Evolutionary conservation across 2,329 filamentous ascomycete genomes (phyloP).

Genomic region (Pseudonectria buxi): DNA sequence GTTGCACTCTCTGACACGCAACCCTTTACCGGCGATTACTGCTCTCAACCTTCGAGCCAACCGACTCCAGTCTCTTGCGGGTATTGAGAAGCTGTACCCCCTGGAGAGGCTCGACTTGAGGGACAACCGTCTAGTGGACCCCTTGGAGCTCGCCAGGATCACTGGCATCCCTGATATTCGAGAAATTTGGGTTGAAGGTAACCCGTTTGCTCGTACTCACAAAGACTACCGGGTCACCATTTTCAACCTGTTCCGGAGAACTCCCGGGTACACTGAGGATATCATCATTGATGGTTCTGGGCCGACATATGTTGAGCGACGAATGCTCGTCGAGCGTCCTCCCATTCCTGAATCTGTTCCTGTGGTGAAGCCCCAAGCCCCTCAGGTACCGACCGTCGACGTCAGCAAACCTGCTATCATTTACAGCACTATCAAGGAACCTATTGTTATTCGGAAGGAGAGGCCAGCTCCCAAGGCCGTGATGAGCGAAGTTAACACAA

Average conservation of each 20-base stretch:
- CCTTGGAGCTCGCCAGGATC: constrained; percentile 79
- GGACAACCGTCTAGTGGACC: constrained; percentile 87
- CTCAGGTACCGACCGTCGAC: constrained; percentile 56
- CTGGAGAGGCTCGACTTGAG: constrained; percentile 85
- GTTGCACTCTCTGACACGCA: constrained; percentile 76
- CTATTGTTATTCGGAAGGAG: constrained; percentile 53
- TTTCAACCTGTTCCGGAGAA: constrained; percentile 91
- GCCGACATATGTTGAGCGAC: constrained; percentile 79
- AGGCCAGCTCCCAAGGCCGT: constrained; percentile 45
- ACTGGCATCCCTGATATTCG: constrained; percentile 86
- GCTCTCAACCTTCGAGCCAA: constrained; percentile 89
- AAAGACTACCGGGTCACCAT: constrained; percentile 79
- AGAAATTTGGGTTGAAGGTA: constrained; percentile 88
- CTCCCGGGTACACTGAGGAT: constrained; percentile 85
- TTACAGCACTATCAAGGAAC: constrained; percentile 44
- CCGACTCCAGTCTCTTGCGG: constrained; percentile 76
- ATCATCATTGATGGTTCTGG: constrained; percentile 79
- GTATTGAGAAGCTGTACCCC: constrained; percentile 81
- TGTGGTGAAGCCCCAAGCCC: constrained; percentile 62
- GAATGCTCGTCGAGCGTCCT: constrained; percentile 73
- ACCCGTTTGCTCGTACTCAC: constrained; percentile 85
- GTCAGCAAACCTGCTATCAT: constrained; percentile 62
- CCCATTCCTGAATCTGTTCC: constrained; percentile 71
- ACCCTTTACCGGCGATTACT: constrained; percentile 85
- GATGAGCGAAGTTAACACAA: constrained; percentile 52